Evolutionary conservation across 1,284 basidiomycete species (phyloP).

Genomic region (Ustilago cynodontis): DNA sequence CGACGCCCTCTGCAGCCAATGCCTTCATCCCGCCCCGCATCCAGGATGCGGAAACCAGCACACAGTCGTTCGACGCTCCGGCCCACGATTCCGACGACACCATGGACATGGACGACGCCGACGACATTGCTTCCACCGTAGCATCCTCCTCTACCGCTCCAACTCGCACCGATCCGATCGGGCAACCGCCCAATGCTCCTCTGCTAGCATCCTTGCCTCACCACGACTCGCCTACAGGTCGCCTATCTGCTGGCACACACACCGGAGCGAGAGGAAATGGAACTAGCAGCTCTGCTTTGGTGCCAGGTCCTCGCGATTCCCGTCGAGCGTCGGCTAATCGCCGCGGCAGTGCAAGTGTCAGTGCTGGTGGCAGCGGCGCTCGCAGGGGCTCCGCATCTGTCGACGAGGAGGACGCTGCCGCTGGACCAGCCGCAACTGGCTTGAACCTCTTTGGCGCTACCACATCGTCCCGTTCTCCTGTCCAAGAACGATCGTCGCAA

Average conservation of each 20-base stretch:
- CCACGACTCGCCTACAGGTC: conserved; percentile 46
- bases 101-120: conserved; percentile 51
- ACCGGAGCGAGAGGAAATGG: conserved; percentile 5
- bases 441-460: conserved; percentile 18
- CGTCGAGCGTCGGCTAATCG: conserved; percentile 10
- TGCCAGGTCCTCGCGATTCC: conserved; percentile 31
- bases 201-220: conserved; percentile 36
- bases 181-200: conserved; percentile 33
- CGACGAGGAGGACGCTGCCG: conserved; percentile 7
- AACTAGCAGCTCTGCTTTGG: conserved; percentile 11
- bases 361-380: conserved; percentile 1
- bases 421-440: conserved; percentile 12
- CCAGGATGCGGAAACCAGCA: neutral
- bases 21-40: conserved; percentile 22
- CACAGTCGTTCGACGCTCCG: neutral
- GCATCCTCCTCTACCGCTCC: conserved; percentile 14
- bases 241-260: conserved; percentile 19
- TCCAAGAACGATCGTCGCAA: conserved; percentile 16
- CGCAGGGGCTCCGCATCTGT: conserved; percentile 21
- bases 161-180: conserved; percentile 6
- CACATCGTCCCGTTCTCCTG: conserved; percentile 1
- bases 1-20: conserved; percentile 12
- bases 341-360: conserved; percentile 9
- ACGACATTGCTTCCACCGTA: conserved; percentile 16
- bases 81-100: conserved; percentile 24